phyloP scores from a whole-genome alignment of 2,329 filamentous ascomycete genomes.

The Botryosphaeria dothidea region DNA sequence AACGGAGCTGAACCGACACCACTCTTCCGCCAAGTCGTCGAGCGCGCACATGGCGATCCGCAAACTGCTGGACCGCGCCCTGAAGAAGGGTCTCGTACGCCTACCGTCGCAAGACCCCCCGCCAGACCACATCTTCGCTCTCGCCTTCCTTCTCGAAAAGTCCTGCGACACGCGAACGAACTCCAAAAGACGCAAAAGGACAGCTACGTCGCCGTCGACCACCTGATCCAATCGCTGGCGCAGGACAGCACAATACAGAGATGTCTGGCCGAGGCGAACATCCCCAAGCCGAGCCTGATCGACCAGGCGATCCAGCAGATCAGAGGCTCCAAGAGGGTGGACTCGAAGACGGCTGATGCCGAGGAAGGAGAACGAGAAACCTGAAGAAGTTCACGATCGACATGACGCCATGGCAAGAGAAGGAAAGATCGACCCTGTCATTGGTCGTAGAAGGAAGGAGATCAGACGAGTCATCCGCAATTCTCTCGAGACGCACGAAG shows the following conservation, averaged over 20 bases:
- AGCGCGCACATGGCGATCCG: constrained; percentile 88
- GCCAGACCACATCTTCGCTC: constrained; percentile 81
- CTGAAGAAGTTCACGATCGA: constrained; percentile 98
- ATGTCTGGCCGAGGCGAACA: constrained; percentile 79
- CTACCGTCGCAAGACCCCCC: constrained; percentile 93
- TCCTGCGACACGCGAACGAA: constrained; percentile 82
- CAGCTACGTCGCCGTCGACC: constrained; percentile 89
- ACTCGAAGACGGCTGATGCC: constrained; percentile 92
- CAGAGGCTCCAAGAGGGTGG: constrained; percentile 87
- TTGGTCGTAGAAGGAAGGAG: constrained; percentile 94
- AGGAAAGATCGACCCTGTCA: constrained; percentile 97
- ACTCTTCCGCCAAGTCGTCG: constrained; percentile 93
- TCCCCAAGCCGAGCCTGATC: constrained; percentile 87
- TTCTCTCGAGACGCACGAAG: constrained; percentile 90
- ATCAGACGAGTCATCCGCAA: constrained; percentile 89
- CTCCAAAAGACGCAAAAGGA: constrained; percentile 98
- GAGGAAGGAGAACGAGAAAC: constrained; percentile 93
- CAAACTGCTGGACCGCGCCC: constrained; percentile 82
- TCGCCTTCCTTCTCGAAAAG: constrained; percentile 78
- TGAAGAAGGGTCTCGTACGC: constrained; percentile 90
- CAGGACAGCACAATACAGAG: constrained; percentile 76
- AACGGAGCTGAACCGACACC: constrained; percentile 60
- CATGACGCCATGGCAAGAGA: constrained; percentile 96
- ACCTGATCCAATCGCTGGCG: constrained; percentile 81
- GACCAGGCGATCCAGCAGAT: constrained; percentile 90